Conservation (phyloP, 148 eudicot genomes). For the Rhododendron ferrugineum region DNA sequence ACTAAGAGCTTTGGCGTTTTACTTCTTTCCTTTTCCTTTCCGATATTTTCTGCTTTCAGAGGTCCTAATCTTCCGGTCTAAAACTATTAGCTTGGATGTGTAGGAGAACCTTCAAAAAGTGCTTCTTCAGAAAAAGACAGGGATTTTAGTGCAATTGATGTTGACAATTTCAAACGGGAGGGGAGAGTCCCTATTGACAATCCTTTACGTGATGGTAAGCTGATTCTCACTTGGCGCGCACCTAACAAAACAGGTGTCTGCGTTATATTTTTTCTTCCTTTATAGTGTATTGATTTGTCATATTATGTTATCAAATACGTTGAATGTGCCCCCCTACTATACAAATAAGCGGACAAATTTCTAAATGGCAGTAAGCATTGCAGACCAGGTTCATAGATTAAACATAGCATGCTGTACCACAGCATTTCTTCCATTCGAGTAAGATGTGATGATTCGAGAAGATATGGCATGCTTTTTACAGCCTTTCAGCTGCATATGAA, state of each 20-base stretch:
- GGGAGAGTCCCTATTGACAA: slow-evolving; percentile 15
- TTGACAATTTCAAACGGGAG: slow-evolving; percentile 15
- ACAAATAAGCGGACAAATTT: neutral
- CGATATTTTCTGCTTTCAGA: neutral
- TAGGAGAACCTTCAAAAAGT: slow-evolving; percentile 30
- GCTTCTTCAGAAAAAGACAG: slow-evolving; percentile 19
- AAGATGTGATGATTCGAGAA: neutral
- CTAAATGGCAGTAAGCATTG: neutral
- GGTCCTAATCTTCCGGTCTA: slow-evolving; percentile 1
- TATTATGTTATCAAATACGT: neutral
- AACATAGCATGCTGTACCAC: neutral
- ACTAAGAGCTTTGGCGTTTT: neutral
- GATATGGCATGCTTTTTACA: neutral
- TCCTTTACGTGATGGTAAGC: slow-evolving; percentile 69
- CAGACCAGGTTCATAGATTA: neutral
- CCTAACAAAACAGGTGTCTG: neutral
- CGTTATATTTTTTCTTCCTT: neutral
- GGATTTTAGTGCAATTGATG: slow-evolving; percentile 12
- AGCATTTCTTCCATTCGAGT: neutral
- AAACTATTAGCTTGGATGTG: slow-evolving; percentile 14
- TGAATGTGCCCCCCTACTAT: neutral
- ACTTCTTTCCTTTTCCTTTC: neutral
- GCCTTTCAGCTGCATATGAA: neutral
- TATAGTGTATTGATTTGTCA: neutral
- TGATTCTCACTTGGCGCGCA: slow-evolving; percentile 11